Evolutionary conservation across 192 early-diverging fungal species (phyloP), one percentile per base, ranked within the genome.

Genomic region (Backusella tarrabulga): DNA sequence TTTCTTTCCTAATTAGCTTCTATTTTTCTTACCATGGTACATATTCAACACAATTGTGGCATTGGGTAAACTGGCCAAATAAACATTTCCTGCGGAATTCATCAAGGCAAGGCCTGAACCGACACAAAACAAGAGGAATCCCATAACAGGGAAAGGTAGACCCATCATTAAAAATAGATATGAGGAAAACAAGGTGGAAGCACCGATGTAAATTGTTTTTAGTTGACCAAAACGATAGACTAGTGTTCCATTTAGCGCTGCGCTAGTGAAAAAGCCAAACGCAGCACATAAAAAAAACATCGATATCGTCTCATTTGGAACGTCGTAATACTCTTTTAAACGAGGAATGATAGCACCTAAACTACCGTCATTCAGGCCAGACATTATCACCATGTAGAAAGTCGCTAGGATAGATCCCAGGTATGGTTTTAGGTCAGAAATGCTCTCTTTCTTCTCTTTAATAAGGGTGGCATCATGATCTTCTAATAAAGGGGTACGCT

Each of bases 281-380:
- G 81, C 68, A 36, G 63, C 50, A 35, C 41, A 69, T 4, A 83
- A 41, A n/a, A 83, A 79, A 21, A 83, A 67, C 34, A 79, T 34
- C 2, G 81, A 79, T 8, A 83, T 46, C 19, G 74, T 44, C 11
- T 73, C 63, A 19, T 83, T 70, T 32, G 73, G 42, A 46, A 83
- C 26, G 52, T 34, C 70, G 73, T 83, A 83, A 32, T 76, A 76
- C 8, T 60, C 34, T 42, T 76, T 78, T 50, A 83, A 67, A 1
- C 60, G 66, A 36, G 81, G 77, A 34, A 83, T 75, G 8, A 83
- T 76, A 7, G 79, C 66, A 29, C 77, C 81, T 38, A 83, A 69
- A 23, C 41, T 71, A 38, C 81, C 81, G 44, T 83, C 81, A 26
- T 83, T 79, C 7, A 80, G 34, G 38, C 79, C 79, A 50, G 76